phyloP scores from a whole-genome alignment of 2,329 filamentous ascomycete genomes.

The Mariannaea elegans region DNA sequence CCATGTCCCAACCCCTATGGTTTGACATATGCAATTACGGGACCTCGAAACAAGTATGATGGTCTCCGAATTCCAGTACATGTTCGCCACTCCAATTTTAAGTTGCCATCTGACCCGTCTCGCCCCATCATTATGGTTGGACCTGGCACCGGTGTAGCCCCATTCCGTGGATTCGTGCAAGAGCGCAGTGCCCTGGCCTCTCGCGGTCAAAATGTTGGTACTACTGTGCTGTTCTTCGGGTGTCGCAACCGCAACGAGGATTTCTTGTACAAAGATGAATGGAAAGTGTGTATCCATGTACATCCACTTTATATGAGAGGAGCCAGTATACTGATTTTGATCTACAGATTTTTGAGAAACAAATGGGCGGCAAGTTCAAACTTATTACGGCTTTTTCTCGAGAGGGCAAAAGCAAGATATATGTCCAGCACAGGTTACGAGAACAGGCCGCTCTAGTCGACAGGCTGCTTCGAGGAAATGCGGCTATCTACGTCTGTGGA shows the following conservation, averaged over 20 bases:
- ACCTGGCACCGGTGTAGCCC: constrained; percentile 60
- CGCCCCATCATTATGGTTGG: constrained; percentile 62
- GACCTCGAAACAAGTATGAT: constrained; percentile 23
- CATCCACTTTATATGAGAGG: too few relatives aligned
- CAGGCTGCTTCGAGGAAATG: not conserved
- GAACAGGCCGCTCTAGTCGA: not conserved
- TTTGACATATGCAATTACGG: constrained; percentile 24
- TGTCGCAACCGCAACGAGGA: constrained; percentile 63
- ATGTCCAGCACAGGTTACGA: constrained; percentile 6
- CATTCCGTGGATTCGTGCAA: constrained; percentile 43
- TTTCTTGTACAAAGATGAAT: constrained; percentile 61
- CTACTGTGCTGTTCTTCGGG: constrained; percentile 63
- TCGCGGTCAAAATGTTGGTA: constrained; percentile 32
- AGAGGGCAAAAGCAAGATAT: not conserved
- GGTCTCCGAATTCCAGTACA: constrained; percentile 34
- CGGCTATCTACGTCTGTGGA: constrained; percentile 10
- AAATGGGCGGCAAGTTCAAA: not conserved
- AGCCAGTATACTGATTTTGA: too few relatives aligned
- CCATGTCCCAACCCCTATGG: not conserved
- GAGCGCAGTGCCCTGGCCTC: constrained; percentile 35
- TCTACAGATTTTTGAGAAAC: not conserved
- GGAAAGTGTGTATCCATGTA: too few relatives aligned
- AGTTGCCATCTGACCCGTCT: constrained; percentile 51
- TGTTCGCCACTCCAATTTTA: constrained; percentile 51
- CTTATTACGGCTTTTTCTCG: constrained; percentile 2